Evolutionary conservation across 2,329 filamentous ascomycete genomes (phyloP).

Genomic region (Magnaporthales sp.): DNA sequence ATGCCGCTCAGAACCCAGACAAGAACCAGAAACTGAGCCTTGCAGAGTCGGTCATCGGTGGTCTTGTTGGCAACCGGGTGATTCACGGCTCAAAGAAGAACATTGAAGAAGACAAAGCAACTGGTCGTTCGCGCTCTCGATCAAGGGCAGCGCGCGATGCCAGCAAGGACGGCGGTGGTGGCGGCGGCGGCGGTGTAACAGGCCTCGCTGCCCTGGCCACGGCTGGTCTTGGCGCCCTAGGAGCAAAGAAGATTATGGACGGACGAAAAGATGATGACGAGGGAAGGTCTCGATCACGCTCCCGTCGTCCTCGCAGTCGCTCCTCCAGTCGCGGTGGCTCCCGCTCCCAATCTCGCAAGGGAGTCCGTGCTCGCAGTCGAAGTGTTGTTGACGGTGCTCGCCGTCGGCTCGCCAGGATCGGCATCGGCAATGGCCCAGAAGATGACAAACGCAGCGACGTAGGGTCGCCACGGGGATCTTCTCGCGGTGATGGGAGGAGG

Average conservation of each 20-base stretch:
- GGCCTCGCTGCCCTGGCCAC: conserved; percentile 56
- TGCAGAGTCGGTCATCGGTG: conserved; percentile 79
- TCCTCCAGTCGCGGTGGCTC: conserved; percentile 37
- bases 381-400: conserved; percentile 57
- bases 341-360: conserved; percentile 27
- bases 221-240: conserved; percentile 51
- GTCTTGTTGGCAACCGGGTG: conserved; percentile 75
- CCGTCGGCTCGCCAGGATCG: conserved; percentile 52
- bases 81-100: conserved; percentile 69
- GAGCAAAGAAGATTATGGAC: conserved; percentile 50
- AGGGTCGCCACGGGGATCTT: conserved; percentile 8
- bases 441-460: conserved; percentile 24
- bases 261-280: conserved; percentile 24
- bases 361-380: conserved; percentile 48
- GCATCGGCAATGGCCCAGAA: conserved; percentile 42
- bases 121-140: conserved; percentile 60
- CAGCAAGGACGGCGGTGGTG: conserved; percentile 32
- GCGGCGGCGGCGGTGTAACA: conserved; percentile 32
- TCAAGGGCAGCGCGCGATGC: conserved; percentile 43
- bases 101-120: conserved; percentile 51
- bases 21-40: conserved; percentile 77
- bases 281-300: conserved; percentile 26
- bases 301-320: conserved; percentile 43
- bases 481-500: conserved; percentile 13
- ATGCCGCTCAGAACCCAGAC: conserved; percentile 62